Evolutionary conservation across 345 rosid species (phyloP).

Genomic region (Acer yangbiense): DNA sequence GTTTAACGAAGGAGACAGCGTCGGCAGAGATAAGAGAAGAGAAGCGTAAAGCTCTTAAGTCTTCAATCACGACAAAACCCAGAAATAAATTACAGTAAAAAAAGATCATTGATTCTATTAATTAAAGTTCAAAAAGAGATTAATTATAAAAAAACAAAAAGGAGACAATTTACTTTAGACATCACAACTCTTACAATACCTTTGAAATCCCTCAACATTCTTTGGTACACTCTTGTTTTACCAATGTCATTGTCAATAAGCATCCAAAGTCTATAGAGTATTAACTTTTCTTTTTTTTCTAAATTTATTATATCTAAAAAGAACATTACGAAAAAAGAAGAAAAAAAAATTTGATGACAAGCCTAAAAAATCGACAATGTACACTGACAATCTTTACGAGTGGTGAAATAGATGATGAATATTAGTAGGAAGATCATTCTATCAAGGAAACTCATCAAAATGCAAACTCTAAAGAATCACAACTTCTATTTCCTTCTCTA

Average conservation of each 20-base stretch:
- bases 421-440: too few relatives aligned
- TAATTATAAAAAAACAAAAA: background rate
- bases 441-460: too few relatives aligned
- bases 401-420: too few relatives aligned
- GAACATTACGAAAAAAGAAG: too few relatives aligned
- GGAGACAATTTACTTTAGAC: background rate
- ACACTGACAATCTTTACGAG: too few relatives aligned
- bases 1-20: constrained; percentile 35
- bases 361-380: too few relatives aligned
- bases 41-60: background rate
- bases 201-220: background rate
- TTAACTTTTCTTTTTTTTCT: too few relatives aligned
- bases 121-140: background rate
- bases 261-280: background rate
- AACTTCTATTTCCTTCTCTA: too few relatives aligned
- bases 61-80: constrained; percentile 20
- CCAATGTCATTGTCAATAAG: background rate
- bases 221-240: background rate
- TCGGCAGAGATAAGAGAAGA: constrained; percentile 39
- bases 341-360: too few relatives aligned
- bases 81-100: background rate
- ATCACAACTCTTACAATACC: background rate
- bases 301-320: too few relatives aligned
- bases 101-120: background rate
- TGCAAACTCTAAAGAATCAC: too few relatives aligned